phyloP scores from a whole-genome alignment of 768 basidiomycete species.

The Russula vinacea region DNA sequence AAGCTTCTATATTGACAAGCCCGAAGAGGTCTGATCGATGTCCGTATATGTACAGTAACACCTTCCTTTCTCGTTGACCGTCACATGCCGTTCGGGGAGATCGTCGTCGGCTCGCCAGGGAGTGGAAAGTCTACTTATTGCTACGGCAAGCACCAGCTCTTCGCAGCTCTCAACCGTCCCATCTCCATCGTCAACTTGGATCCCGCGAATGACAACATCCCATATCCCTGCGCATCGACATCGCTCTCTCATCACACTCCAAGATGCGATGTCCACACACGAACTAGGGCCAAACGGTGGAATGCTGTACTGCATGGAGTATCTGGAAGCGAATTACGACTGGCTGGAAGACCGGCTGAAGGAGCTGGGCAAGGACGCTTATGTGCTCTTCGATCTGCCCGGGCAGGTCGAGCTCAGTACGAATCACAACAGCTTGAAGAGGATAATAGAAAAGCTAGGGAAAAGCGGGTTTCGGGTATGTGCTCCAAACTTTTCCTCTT shows the following conservation, averaged over 20 bases:
- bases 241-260: constrained; percentile 83
- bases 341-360: constrained; percentile 70
- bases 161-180: constrained; percentile 80
- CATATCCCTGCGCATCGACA: constrained; percentile 88
- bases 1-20: constrained; percentile 46
- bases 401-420: constrained; percentile 98
- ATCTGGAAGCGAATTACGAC: constrained; percentile 94
- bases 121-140: constrained; percentile 89
- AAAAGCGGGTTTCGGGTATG: constrained; percentile 85
- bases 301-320: constrained; percentile 74
- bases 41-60: background rate
- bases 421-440: constrained; percentile 83
- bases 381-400: constrained; percentile 92
- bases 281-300: constrained; percentile 93
- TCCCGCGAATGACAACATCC: constrained; percentile 78
- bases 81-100: constrained; percentile 81
- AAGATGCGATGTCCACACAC: constrained; percentile 81
- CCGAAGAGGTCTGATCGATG: constrained; percentile 7
- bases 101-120: constrained; percentile 83
- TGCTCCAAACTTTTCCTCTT: constrained; percentile 17
- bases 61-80: constrained; percentile 21
- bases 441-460: constrained; percentile 64
- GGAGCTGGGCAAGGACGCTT: constrained; percentile 68
- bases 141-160: constrained; percentile 83
- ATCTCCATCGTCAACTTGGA: constrained; percentile 93